Base-by-base conservation (phyloP, 495 filamentous ascomycete species). In the Tuber brumale region DNA sequence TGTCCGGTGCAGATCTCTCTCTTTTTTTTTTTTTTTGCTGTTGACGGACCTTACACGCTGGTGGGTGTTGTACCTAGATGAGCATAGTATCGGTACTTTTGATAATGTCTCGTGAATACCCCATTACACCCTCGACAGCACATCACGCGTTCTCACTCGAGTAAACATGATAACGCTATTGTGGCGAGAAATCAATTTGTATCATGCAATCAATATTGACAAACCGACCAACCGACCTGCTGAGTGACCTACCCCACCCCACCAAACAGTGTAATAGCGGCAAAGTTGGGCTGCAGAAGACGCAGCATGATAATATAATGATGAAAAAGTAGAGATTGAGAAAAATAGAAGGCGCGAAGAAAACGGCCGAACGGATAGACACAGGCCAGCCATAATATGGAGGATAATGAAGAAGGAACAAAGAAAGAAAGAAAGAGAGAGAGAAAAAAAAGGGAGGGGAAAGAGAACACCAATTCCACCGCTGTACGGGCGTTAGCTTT, bases 371-470 rank as follows among this genome's bases (percentile, higher is more conserved):
- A 75, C 61, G 8, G 69, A 61, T 35, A 74, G 41, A 70, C 21
- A 43, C 72, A 81, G 72, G 51, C 76, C 82, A 78, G 69, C 79
- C 35, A 75, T 77, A 77, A 84, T 82, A 41, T 83, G 76, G 61
- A n/a, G 27, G 23, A 31, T 2, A 27, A 66, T 12, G 3, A 31
- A 14, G 57, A n/a, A 66, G 27, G 23, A 21, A 10, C 21, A 57
- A 57, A 27, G 48, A 27, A 57, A n/a, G n/a, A 6, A 27, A 12
- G 3, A 14, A 31, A 16, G n/a, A 14, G n/a, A 61, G 27, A 12
- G 8, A 66, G 12, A n/a, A 6, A 31, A 7, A 3, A 66, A 57
- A 12, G 23, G n/a, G n/a, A 12, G 3, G 23, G 48, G 21, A n/a
- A 12, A 10, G 23, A n/a, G 48, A n/a, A 57, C 12, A n/a, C 9